Evolutionary conservation across 2,329 filamentous ascomycete species (phyloP), one percentile per base, ranked within the genome.

Genomic region (Graphiopsis chlorocephala): DNA sequence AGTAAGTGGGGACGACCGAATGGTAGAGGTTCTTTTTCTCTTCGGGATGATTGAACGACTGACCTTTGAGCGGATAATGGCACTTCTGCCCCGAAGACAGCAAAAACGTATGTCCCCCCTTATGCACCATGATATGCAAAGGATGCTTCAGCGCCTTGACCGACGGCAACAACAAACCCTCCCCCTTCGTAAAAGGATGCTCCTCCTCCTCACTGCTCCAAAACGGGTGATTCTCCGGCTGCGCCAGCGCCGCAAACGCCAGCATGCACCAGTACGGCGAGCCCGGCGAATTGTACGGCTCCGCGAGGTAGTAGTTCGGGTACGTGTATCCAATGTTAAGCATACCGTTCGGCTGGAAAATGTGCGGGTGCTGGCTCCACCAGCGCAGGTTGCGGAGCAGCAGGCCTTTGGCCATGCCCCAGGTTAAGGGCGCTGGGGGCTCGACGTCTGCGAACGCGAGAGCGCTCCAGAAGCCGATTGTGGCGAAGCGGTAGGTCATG

Each of bases 381-480:
- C 90, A 93, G 10, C 90, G 83, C 45, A 94, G 79, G 72, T 93
- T 89, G 15, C 90, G 84, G 64, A 93, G 77, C 45, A 92, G 83
- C 15, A 93, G 83, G 2, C 91, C 90, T 76, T 92, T 92, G 17
- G 93, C 88, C 70, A 91, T 89, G 2, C 91, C 90, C 90, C 90
- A 93, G 2, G 87, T 90, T 61, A 93, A 78, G 0, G 90, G 90
- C 8, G 82, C 82, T 0, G 90, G 90, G 5, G 92, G 82, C 61
- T 92, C 88, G 59, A 92, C 87, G 68, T 88, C 88, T 4, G 90
- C 90, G 71, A 92, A 92, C 1, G 89, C 91, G 29, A 93, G 78
- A 0, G 90, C 88, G 14, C 89, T 88, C 90, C 90, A 93, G 78
- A 93, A 93, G 0, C 87, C 90, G n/a, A 89, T 88, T 87, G 93